Conservation (phyloP, 129 eudicot genomes). For the Flaveria ramosissima region DNA sequence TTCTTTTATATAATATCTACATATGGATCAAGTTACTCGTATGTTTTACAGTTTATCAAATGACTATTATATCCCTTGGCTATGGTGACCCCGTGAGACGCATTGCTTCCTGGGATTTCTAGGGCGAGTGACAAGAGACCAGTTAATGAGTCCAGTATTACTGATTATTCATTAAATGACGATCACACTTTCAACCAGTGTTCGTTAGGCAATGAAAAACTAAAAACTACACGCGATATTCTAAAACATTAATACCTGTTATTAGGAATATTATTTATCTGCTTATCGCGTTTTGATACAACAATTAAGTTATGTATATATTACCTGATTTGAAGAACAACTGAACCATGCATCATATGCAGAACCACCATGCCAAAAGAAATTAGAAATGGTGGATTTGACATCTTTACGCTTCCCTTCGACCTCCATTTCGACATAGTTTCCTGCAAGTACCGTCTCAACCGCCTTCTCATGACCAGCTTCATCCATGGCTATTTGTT, state of each 20-base stretch:
- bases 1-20: background rate
- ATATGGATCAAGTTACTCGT: too few species aligned
- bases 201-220: too few species aligned
- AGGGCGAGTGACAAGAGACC: too few species aligned
- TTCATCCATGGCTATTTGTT: slow-evolving; percentile 31
- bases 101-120: too few species aligned
- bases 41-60: too few species aligned
- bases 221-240: background rate
- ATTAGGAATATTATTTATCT: background rate
- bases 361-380: slow-evolving; percentile 98
- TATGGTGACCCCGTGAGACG: too few species aligned
- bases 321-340: slow-evolving; percentile 93
- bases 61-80: too few species aligned
- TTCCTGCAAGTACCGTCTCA: slow-evolving; percentile 85
- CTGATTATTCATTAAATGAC: too few species aligned
- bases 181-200: too few species aligned
- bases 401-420: slow-evolving; percentile 55
- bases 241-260: background rate
- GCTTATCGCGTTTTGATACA: background rate
- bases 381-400: slow-evolving; percentile 58
- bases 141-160: too few species aligned
- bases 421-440: slow-evolving; percentile 89
- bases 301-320: background rate
- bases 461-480: slow-evolving; percentile 57
- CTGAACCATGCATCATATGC: slow-evolving; percentile 98